Base-by-base conservation (phyloP, 129 eudicot genomes). In the Chrysanthemum seticuspe region DNA sequence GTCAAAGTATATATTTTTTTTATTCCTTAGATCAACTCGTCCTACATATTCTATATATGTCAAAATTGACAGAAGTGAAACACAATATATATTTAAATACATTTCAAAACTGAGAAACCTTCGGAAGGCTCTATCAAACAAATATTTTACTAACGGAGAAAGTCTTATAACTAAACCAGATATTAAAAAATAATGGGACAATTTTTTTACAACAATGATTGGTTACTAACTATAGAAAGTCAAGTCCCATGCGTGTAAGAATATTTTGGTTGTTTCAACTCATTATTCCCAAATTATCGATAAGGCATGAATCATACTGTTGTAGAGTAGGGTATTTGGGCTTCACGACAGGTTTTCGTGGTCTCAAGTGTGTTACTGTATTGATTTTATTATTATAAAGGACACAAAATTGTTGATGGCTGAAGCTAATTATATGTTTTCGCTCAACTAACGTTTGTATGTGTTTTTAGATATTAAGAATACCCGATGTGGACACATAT, bases 271-370 rank as follows among this genome's bases (percentile, higher is more conserved):
- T 61, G 12, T 31, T 31, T 36, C 15, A 53, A n/a, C 10, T 58
- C 9, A 5, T 5, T n/a, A 64, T 7, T 31, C 19, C 51, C 8
- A 64, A 40, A 15, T 2, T 16, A 36, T 36, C 27, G 51, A 62
- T 2, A 40, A 40, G 14, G 68, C 68, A 36, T 64, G 68, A 64
- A 64, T 64, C 69, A 64, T 64, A 64, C 69, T 6, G 44, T 12
- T 36, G 27, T 64, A 36, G 50, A 64, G 50, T 34, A 12, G 7
- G 62, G 62, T 57, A 14, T 57, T 57, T 10, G 25, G 62, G 62
- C 10, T 57, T 57, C 23, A 18, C 62, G 23, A 57, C 10, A 14
- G 10, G 10, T 4, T 14, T 51, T 51, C 56, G 13, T 14, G 47
- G 7, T 5, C 9, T 40, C 47, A 40, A 40, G 47, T 51, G 56